A percentile compares a stretch with the other conserved stretches of the same genome.
These are phyloP conservation scores for Cupressus sempervirens DNA, from an alignment of 75 land plant species.

Conservation along the genomic window DNA sequence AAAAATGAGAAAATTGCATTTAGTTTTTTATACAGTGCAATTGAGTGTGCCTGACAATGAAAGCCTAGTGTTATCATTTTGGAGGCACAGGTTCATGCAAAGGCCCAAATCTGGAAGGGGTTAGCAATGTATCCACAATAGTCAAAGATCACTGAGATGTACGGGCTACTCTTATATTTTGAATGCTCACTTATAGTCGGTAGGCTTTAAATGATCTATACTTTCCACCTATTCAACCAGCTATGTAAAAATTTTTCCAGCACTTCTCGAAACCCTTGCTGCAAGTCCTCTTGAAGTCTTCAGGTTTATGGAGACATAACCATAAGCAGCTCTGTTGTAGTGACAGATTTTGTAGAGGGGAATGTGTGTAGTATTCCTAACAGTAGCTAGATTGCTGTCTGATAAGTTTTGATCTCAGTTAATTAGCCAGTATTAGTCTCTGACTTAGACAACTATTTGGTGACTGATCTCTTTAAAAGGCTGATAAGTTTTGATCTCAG, in stretches of 20 bases:
- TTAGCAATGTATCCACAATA: neutral
- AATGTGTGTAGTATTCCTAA: neutral
- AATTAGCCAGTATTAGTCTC: too few relatives aligned
- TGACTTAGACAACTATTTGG: too few relatives aligned
- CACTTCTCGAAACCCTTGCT: neutral
- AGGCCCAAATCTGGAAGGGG: neutral
- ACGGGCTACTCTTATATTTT: neutral
- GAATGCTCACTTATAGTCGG: neutral
- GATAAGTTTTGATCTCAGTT: too few relatives aligned
- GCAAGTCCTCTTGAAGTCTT: neutral
- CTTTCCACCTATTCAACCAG: neutral
- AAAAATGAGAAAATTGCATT: too few relatives aligned
- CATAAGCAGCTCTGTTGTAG: neutral
- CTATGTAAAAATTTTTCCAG: neutral
- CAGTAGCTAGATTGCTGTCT: too few relatives aligned
- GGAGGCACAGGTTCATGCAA: too few relatives aligned
- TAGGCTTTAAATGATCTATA: neutral
- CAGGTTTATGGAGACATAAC: neutral
- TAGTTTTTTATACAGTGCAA: too few relatives aligned
- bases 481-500: too few relatives aligned
- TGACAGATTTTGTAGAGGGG: neutral
- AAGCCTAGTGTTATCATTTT: too few relatives aligned
- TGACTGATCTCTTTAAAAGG: too few relatives aligned
- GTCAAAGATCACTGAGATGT: neutral
- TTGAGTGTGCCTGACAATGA: too few relatives aligned